A percentile compares a stretch with the other conserved stretches of the same genome.
Conservation (phyloP, 1,284 basidiomycete species). For the Cutaneotrichosporon sp. region DNA sequence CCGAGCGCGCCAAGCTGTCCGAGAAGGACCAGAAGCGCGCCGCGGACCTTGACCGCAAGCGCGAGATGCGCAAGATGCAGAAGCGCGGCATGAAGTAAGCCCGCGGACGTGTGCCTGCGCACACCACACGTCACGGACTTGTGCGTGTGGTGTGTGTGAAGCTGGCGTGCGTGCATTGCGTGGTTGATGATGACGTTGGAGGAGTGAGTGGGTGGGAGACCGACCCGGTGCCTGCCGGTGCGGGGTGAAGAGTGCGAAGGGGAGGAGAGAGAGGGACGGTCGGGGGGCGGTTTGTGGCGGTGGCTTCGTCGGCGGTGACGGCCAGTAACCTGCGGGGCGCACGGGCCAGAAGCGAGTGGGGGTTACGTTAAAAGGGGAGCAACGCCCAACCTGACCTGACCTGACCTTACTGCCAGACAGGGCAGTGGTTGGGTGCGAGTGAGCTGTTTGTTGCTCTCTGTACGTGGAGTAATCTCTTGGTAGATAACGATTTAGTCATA, state of each 20-base stretch:
- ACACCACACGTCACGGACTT: not conserved
- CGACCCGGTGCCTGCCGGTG: not conserved
- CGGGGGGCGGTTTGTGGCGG: not conserved
- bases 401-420: too few relatives aligned
- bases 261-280: too few relatives aligned
- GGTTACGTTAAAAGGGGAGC: not conserved
- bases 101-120: not conserved
- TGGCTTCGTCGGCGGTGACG: not conserved
- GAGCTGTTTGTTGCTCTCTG: too few relatives aligned
- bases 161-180: too few relatives aligned
- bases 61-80: constrained; percentile 45
- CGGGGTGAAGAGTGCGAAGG: not conserved
- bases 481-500: too few relatives aligned
- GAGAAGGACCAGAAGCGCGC: constrained; percentile 81
- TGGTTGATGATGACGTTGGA: not conserved
- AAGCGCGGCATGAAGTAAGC: constrained; percentile 17
- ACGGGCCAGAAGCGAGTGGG: not conserved
- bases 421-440: too few relatives aligned
- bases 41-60: constrained; percentile 48
- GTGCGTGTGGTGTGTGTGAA: not conserved
- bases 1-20: constrained; percentile 70
- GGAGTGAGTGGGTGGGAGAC: not conserved
- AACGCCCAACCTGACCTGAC: not conserved
- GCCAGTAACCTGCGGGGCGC: not conserved
- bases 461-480: too few relatives aligned